These are phyloP conservation scores for Alternaria viburni DNA, from an alignment of 2,329 filamentous ascomycete genomes.

Conservation along the genomic window DNA sequence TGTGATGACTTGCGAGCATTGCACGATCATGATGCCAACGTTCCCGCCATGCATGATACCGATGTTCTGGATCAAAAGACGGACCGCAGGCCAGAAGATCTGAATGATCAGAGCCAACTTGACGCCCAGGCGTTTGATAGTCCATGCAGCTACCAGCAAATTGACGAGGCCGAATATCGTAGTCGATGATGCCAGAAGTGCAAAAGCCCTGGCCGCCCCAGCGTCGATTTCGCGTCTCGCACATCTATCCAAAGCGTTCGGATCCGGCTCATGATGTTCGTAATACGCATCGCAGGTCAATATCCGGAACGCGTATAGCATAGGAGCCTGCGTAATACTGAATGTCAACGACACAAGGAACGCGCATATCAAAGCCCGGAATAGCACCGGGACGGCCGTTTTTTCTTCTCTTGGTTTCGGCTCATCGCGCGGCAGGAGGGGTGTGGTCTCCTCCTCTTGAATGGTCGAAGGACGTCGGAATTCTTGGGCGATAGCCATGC, in stretches of 20 bases:
- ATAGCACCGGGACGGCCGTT: slow-evolving; percentile 24
- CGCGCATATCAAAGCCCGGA: slow-evolving; percentile 63
- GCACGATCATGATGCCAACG: slow-evolving; percentile 70
- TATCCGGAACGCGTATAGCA: slow-evolving; percentile 70
- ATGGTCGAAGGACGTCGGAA: neutral
- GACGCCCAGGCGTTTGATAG: slow-evolving; percentile 70
- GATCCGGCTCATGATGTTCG: slow-evolving; percentile 57
- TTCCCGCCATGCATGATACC: slow-evolving; percentile 68
- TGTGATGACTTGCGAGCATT: slow-evolving; percentile 70
- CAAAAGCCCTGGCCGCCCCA: slow-evolving; percentile 67
- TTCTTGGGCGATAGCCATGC: slow-evolving; percentile 13
- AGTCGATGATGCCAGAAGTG: slow-evolving; percentile 70
- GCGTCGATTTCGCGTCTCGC: slow-evolving; percentile 67
- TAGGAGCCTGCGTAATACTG: slow-evolving; percentile 58
- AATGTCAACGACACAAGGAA: slow-evolving; percentile 65
- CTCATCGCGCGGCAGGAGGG: slow-evolving; percentile 19
- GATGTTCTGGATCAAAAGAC: slow-evolving; percentile 68
- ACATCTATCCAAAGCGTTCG: slow-evolving; percentile 61
- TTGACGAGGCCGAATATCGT: slow-evolving; percentile 72
- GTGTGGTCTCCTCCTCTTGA: slow-evolving; percentile 25
- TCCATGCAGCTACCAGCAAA: slow-evolving; percentile 70
- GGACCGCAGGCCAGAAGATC: slow-evolving; percentile 68
- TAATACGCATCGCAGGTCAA: slow-evolving; percentile 78
- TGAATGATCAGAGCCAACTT: slow-evolving; percentile 68
- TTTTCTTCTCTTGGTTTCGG: slow-evolving; percentile 16